These are phyloP conservation scores for Plasmodium cynomolgi DNA, from an alignment of 169 alveolate species.

Conservation along the genomic window DNA sequence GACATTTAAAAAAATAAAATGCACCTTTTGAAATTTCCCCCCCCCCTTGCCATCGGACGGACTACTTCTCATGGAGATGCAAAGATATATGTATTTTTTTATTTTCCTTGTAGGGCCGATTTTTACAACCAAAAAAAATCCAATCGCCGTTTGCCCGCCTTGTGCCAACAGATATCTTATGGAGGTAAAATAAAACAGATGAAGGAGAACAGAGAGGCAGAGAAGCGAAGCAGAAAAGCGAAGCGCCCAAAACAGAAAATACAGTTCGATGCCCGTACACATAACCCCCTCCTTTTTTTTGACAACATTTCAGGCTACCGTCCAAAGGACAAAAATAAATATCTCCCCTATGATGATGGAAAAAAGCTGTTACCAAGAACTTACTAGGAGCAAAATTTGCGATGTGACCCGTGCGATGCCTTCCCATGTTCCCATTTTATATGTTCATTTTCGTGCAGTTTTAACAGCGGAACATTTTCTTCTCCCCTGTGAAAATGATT, in stretches of 20 bases:
- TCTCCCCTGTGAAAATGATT: not conserved
- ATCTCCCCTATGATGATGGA: slow-evolving; percentile 71
- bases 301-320: slow-evolving; percentile 56
- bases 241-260: not conserved
- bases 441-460: not conserved
- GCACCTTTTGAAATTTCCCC: not conserved
- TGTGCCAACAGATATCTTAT: slow-evolving; percentile 72
- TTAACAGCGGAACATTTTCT: not conserved
- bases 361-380: slow-evolving; percentile 64
- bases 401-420: not conserved
- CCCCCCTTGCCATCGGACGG: not conserved
- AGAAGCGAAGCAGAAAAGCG: not conserved
- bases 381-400: slow-evolving; percentile 32
- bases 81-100: not conserved
- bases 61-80: not conserved
- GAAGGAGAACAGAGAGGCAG: not conserved
- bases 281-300: not conserved
- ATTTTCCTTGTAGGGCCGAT: slow-evolving; percentile 59
- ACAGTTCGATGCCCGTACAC: not conserved
- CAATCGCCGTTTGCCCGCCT: slow-evolving; percentile 72
- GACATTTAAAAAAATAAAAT: not conserved
- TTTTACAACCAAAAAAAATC: slow-evolving; percentile 71
- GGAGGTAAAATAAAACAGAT: slow-evolving; percentile 49
- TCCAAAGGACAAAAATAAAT: slow-evolving; percentile 65
- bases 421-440: not conserved